Conservation (phyloP, 495 filamentous ascomycete species). For the Hypoxylon cercidicola region DNA sequence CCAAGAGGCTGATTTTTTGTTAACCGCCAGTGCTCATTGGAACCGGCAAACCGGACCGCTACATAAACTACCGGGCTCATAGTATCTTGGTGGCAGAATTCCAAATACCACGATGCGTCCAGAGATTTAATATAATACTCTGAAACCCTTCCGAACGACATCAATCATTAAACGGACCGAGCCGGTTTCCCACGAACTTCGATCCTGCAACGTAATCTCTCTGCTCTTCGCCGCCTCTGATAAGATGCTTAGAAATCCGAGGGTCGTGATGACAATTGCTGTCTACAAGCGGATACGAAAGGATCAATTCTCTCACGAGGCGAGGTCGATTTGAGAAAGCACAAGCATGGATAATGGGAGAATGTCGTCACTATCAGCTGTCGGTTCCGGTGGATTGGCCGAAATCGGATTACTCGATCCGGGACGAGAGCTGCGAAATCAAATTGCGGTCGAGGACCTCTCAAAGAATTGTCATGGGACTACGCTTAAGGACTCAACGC, state of each 20-base stretch:
- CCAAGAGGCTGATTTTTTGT: not conserved
- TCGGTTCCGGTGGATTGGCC: constrained; percentile 24
- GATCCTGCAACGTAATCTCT: constrained; percentile 25
- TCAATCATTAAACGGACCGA: constrained; percentile 39
- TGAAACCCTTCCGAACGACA: constrained; percentile 22
- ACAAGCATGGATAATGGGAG: constrained; percentile 1
- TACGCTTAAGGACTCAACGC: not conserved
- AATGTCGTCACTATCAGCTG: constrained; percentile 6
- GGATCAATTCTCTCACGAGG: not conserved
- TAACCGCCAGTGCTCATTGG: constrained; percentile 13
- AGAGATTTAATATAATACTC: constrained; percentile 32
- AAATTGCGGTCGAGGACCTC: constrained; percentile 4
- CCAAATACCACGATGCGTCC: constrained; percentile 27
- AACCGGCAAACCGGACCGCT: constrained; percentile 28
- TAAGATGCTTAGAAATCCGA: constrained; percentile 32
- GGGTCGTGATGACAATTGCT: constrained; percentile 14
- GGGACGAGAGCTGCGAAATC: constrained; percentile 7
- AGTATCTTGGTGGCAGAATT: constrained; percentile 27
- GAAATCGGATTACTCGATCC: not conserved
- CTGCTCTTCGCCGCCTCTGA: constrained; percentile 23
- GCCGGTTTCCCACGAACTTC: constrained; percentile 17
- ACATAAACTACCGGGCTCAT: constrained; percentile 17
- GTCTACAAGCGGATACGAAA: constrained; percentile 3
- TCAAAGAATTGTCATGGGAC: constrained; percentile 1
- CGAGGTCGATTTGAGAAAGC: not conserved